These are phyloP conservation scores for Chenopodium berlandieri DNA, from an alignment of 148 eudicot genomes.

Conservation along the genomic window DNA sequence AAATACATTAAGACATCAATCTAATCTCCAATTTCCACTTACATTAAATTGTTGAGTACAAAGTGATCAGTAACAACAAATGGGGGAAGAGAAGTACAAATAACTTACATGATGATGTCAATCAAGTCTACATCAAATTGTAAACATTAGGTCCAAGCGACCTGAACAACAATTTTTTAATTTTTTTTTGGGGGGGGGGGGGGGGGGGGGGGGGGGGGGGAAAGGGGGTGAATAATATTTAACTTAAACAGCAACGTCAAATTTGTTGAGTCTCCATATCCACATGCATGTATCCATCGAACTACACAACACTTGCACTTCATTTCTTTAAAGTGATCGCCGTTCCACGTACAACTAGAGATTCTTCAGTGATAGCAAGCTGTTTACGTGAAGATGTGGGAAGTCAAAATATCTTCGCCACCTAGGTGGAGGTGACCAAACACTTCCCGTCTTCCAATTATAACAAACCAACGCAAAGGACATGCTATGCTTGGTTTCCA, in stretches of 20 bases:
- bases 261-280: neutral
- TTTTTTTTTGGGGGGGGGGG: no score
- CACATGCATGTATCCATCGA: neutral
- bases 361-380: neutral
- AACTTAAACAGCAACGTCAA: neutral
- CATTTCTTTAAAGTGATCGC: no score
- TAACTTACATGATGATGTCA: neutral
- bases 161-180: neutral
- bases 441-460: neutral
- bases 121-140: neutral
- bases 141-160: constrained; percentile 2
- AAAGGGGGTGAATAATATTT: neutral
- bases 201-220: no score
- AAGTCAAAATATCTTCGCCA: neutral
- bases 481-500: neutral
- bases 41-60: neutral
- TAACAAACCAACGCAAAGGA: neutral
- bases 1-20: neutral
- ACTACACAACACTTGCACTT: neutral
- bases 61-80: constrained; percentile 2
- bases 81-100: neutral
- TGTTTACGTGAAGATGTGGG: neutral
- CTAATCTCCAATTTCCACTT: neutral
- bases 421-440: neutral
- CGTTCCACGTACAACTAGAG: neutral